Base-by-base conservation (phyloP, 2,329 filamentous ascomycete genomes). In the Exophiala aquamarina region DNA sequence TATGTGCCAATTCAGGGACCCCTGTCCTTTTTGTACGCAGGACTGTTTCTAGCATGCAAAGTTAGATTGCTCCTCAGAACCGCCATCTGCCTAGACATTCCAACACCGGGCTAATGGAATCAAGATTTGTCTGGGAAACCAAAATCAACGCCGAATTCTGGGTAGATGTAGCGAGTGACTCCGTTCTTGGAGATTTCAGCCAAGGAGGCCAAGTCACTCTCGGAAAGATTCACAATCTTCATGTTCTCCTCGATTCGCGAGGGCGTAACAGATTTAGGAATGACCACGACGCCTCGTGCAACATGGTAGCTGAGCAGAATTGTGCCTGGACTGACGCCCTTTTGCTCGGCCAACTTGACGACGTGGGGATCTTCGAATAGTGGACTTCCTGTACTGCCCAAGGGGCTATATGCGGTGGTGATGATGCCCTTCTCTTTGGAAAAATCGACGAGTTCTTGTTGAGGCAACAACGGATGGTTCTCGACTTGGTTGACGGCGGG, bases 401-500 rank as follows among this genome's bases (percentile, higher is more conserved):
- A 73, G 0, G 77, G 74, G 29, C 72, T 77, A 61, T 79, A 80
- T 44, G 77, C 74, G 4, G 72, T 77, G 47, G 79, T 58, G 59
- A 78, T 74, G 53, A 79, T 79, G 17, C 71, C 70, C 46, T 75
- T 72, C 11, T 63, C 55, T 47, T 70, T 71, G 61, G 76, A 73
- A 65, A 70, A 78, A 8, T 72, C 68, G 14, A 66, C 62, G 44
- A 79, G 77, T 2, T 61, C 61, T 13, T 62, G 62, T 56, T 81
- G 77, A 50, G 77, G 75, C 13, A 80, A 65, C 66, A 71, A 78
- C 2, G 72, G 77, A 56, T 80, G 77, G 18, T 70, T 65, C 58
- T 81, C 77, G 38, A 79, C 60, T 59, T 81, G 74, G 50, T 77
- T 72, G 5, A 67, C 72, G 0, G 74, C 72, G 8, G 76, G 71